Base-by-base conservation (phyloP, 331 rosid species). In the Malus hybrid region DNA sequence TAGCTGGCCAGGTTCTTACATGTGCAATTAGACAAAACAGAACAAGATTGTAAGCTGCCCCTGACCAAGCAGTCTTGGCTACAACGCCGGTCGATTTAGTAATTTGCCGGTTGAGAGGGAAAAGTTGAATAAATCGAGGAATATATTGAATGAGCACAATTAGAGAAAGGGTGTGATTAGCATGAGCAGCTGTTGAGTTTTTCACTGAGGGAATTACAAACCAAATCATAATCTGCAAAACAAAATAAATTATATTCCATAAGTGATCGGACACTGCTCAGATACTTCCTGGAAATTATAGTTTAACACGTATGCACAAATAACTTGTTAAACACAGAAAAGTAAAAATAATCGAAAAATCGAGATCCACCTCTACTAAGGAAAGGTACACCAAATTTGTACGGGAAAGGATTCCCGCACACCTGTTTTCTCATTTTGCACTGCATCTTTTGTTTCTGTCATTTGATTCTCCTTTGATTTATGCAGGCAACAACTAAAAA, bases 31-130 rank as follows among this genome's bases (percentile, higher is more conserved):
- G 80, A 70, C 86, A 76, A 79, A 88, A 91, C 70, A 84, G 87
- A 20, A 90, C 84, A 74, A 93, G 97, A 87, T 93, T 93, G 85
- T 90, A 91, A 9, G 80, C 79, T 22, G 98, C 93, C 19, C 97
- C 97, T 16, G 90, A 92, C 83, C 93, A 80, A 59, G 96, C 93
- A 44, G 89, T 91, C 86, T 86, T 87, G 73, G 93, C 85, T 72
- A 93, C 87, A 4, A 89, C 88, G 22, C 98, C 98, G 0, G 96
- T 87, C 28, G 88, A 83, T 78, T 90, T 93, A 28, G 87, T 74
- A 67, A 93, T 93, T 78, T 82, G 84, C 2, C 86, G 77, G 79
- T 84, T 89, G 13, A 93, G 84, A 46, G 97, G 98, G 57, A 93
- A 91, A 50, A 93, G 80, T 69, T 88, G 88, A 63, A 91, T 83